These are phyloP conservation scores for Sapria himalayana DNA, from an alignment of 345 rosid genomes.

Conservation along the genomic window DNA sequence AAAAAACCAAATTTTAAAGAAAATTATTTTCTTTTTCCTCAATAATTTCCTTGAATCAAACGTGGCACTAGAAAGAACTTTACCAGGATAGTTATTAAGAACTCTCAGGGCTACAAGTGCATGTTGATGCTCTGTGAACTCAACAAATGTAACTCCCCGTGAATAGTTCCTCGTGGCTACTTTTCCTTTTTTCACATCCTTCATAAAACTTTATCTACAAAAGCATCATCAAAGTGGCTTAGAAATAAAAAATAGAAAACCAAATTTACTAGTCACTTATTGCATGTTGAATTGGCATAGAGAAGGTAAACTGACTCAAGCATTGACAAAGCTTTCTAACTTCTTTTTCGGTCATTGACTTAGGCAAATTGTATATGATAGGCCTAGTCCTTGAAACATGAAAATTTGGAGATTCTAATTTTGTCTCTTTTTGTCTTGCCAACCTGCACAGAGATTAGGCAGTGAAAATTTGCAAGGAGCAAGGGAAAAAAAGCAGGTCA, in stretches of 20 bases:
- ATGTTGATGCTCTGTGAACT: constrained; percentile 69
- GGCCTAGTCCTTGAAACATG: constrained; percentile 76
- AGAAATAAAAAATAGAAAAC: too few species aligned
- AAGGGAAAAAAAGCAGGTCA: too few species aligned
- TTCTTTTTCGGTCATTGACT: constrained; percentile 45
- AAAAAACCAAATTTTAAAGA: too few species aligned
- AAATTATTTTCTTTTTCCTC: too few species aligned
- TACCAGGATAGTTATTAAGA: constrained; percentile 86
- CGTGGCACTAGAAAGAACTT: too few species aligned
- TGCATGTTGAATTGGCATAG: too few species aligned
- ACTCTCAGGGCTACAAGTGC: constrained; percentile 88
- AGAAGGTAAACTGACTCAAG: too few species aligned
- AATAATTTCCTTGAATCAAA: too few species aligned
- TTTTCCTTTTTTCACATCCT: constrained; percentile 42
- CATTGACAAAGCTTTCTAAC: constrained; percentile 49
- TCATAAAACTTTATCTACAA: constrained; percentile 60
- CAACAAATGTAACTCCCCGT: constrained; percentile 76
- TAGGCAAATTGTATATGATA: constrained; percentile 68
- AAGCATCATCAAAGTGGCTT: constrained; percentile 1
- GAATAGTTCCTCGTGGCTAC: constrained; percentile 43
- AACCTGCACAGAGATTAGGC: too few species aligned
- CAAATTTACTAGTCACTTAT: too few species aligned
- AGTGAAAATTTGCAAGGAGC: too few species aligned
- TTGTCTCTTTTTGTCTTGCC: constrained; percentile 59
- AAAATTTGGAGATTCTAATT: constrained; percentile 80